Conservation (phyloP, 768 basidiomycete species). For the Mycena metata region DNA sequence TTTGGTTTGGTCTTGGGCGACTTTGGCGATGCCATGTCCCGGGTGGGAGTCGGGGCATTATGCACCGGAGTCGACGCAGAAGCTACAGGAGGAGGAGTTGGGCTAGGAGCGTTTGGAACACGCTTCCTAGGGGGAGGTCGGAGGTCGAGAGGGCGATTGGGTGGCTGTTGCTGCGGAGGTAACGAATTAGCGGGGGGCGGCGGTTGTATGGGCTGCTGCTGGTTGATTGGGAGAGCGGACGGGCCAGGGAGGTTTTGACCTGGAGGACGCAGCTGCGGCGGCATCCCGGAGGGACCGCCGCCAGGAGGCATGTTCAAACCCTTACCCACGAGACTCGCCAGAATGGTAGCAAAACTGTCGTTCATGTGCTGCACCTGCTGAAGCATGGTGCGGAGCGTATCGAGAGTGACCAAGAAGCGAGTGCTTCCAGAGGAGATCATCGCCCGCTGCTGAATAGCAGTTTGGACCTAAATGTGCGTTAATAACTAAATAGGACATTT, state of each 20-base stretch:
- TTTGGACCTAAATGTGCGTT: constrained; percentile 52
- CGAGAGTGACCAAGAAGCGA: constrained; percentile 56
- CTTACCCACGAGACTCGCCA: constrained; percentile 32
- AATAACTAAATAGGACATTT: constrained; percentile 22
- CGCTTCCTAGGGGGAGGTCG: constrained; percentile 44
- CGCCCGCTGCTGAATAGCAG: constrained; percentile 59
- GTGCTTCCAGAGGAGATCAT: constrained; percentile 55
- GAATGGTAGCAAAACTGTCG: constrained; percentile 53
- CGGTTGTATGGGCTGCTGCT: constrained; percentile 20
- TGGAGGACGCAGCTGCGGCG: constrained; percentile 15
- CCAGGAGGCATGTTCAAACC: constrained; percentile 37
- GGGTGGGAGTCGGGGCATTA: constrained; percentile 64
- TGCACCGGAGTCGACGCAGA: constrained; percentile 57
- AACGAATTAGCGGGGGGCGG: constrained; percentile 16
- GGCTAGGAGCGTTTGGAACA: constrained; percentile 47
- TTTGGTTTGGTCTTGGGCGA: constrained; percentile 79
- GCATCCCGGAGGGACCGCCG: constrained; percentile 5
- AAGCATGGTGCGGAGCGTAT: constrained; percentile 60
- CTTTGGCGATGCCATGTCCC: constrained; percentile 71
- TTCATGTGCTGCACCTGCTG: constrained; percentile 57
- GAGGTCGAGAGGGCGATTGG: constrained; percentile 42
- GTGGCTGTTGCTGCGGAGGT: constrained; percentile 34
- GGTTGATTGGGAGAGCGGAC: constrained; percentile 9
- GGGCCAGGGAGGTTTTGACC: background rate
- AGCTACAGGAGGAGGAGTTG: constrained; percentile 62